A percentile compares a stretch with the other conserved stretches of the same genome.
These are phyloP conservation scores for Daldinia vernicosa DNA, from an alignment of 495 filamentous ascomycete genomes.

Conservation along the genomic window DNA sequence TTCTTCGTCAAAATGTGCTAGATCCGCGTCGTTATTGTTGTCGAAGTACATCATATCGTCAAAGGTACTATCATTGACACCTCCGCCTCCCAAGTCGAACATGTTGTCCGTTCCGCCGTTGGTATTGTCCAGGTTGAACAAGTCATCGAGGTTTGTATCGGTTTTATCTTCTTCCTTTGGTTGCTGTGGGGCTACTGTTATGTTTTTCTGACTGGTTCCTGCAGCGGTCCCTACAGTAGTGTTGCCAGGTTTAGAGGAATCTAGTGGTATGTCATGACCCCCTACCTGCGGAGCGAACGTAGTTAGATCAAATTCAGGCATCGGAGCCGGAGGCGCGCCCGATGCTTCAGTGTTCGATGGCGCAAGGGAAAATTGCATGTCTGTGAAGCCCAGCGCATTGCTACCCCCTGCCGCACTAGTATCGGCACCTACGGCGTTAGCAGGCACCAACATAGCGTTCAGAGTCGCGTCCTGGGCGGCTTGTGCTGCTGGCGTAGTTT, in stretches of 20 bases:
- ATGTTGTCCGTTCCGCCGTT: slow-evolving; percentile 45
- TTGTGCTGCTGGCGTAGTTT: slow-evolving; percentile 26
- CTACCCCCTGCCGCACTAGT: slow-evolving; percentile 15
- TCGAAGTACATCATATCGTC: slow-evolving; percentile 54
- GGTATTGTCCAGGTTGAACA: slow-evolving; percentile 49
- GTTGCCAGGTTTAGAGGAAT: slow-evolving; percentile 26
- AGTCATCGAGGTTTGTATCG: slow-evolving; percentile 50
- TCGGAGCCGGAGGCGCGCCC: slow-evolving; percentile 39
- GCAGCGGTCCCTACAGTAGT: neutral
- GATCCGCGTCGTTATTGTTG: slow-evolving; percentile 46
- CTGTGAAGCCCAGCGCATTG: slow-evolving; percentile 48
- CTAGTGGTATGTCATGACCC: slow-evolving; percentile 20
- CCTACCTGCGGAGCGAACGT: slow-evolving; percentile 41
- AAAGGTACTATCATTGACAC: slow-evolving; percentile 52
- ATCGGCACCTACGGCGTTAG: slow-evolving; percentile 17
- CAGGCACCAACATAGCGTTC: slow-evolving; percentile 29
- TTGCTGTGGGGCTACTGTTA: slow-evolving; percentile 27
- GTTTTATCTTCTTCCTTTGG: slow-evolving; percentile 33
- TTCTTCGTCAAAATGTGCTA: slow-evolving; percentile 51
- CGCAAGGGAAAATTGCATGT: slow-evolving; percentile 57
- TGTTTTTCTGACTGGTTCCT: slow-evolving; percentile 10
- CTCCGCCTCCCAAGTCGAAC: slow-evolving; percentile 50
- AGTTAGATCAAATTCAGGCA: slow-evolving; percentile 46
- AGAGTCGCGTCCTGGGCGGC: slow-evolving; percentile 26
- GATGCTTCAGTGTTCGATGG: slow-evolving; percentile 44